Base-by-base conservation (phyloP, 768 basidiomycete genomes). In the Phylloporus rhodoxanthus region DNA sequence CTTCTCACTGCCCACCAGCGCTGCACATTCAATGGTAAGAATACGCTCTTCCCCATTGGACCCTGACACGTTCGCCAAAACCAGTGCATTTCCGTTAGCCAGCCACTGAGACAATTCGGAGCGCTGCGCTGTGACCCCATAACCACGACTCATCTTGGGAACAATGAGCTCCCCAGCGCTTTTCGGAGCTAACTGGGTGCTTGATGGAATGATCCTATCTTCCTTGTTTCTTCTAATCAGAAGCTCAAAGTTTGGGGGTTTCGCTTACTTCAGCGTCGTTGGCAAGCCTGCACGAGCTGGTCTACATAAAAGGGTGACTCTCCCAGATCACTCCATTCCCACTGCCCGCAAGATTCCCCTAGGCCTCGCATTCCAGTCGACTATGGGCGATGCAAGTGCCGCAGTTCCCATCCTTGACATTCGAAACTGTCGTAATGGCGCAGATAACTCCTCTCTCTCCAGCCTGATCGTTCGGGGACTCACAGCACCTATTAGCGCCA, bases 391-490 rank as follows among this genome's bases (percentile, higher is more conserved):
- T 32, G 51, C 54, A 37, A 53, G 14, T 43, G 49, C 60, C 20
- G 30, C 46, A 5, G 37, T 61, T 39, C 53, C 52, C 37, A 53
- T 64, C 34, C 39, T 64, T 19, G 63, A 64, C 25, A 53, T 63
- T 19, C 60, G 63, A 32, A 37, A 53, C 48, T 51, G 40, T 33
- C 56, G 52, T 19, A 39, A 43, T 9, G 45, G 28, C n/a, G 9
- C 17, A 5, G 28, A 52, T 15, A 51, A 41, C 42, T 21, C 39
- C 13, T 38, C 29, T 60, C 65, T 81, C 42, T 58, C 68, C 17
- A 61, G 72, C 38, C 65, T 80, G 39, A 74, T 90, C 42, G 45
- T 77, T 36, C 66, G 67, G 21, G 85, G 87, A 15, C 76, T 91
- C 8, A 67, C 66, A 45, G 76, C 72, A 20, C 78, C 82, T 2